Conservation (phyloP, 179 eudicot genomes). For the Gypsophila paniculata region DNA sequence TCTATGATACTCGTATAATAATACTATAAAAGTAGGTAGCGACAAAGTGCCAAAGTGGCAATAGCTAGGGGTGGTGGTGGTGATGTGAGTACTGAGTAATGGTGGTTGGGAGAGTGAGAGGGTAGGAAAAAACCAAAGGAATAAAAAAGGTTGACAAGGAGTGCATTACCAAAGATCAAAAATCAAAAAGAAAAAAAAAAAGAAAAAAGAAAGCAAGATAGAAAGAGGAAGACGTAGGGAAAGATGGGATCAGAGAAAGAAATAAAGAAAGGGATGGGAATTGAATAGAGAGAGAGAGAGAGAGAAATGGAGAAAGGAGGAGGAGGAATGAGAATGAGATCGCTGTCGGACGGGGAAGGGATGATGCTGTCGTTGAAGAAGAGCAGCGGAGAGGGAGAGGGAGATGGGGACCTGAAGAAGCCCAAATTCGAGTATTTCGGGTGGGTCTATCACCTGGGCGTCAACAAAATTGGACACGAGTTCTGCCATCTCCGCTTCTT, state of each 20-base stretch:
- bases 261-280: not conserved
- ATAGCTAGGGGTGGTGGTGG: too few species aligned
- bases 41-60: too few species aligned
- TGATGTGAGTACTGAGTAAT: too few species aligned
- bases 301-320: not conserved
- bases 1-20: too few species aligned
- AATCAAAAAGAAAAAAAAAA: too few species aligned
- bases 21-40: too few species aligned
- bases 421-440: conserved; percentile 59
- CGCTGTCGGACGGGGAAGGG: conserved; percentile 35
- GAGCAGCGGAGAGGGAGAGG: not conserved
- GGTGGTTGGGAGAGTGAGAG: too few species aligned
- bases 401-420: conserved; percentile 25
- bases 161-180: too few species aligned
- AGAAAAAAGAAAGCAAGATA: too few species aligned
- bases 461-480: conserved; percentile 70
- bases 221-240: too few species aligned
- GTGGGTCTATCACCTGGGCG: conserved; percentile 80
- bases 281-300: not conserved
- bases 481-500: conserved; percentile 72
- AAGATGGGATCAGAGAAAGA: not conserved
- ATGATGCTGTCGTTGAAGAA: conserved; percentile 15
- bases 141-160: too few species aligned
- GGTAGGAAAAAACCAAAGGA: too few species aligned
- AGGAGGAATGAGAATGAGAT: conserved; percentile 15